phyloP scores from a whole-genome alignment of 2,329 filamentous ascomycete genomes.

The Paracoccidioides lutzii region DNA sequence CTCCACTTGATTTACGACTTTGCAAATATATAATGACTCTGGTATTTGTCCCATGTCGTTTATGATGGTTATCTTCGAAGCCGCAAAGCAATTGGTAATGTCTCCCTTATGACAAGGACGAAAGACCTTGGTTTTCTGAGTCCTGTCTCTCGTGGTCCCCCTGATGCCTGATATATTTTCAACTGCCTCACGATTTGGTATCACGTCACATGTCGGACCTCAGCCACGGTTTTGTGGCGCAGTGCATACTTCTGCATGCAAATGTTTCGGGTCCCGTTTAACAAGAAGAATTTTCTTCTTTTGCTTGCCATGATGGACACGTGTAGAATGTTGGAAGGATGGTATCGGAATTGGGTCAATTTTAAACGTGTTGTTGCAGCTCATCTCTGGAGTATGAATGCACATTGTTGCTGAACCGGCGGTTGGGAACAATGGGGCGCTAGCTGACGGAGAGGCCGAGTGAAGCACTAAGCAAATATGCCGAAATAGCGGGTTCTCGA shows the following conservation, averaged over 20 bases:
- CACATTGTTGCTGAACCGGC: too few species aligned
- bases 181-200: not conserved
- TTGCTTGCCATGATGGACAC: not conserved
- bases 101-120: too few species aligned
- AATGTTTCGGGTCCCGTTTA: not conserved
- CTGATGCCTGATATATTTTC: too few species aligned
- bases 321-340: not conserved
- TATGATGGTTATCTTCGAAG: too few species aligned
- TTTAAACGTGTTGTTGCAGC: too few species aligned
- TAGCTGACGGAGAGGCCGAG: not conserved
- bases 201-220: not conserved
- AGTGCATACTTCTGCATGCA: not conserved
- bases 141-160: too few species aligned
- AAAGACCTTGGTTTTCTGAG: too few species aligned
- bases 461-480: not conserved
- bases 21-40: too few species aligned
- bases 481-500: too few species aligned
- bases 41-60: too few species aligned
- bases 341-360: not conserved
- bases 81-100: too few species aligned
- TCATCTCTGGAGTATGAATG: too few species aligned
- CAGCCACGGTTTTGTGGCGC: not conserved
- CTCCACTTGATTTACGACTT: not conserved
- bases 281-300: not conserved
- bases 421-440: not conserved